Evolutionary conservation across 352 stramenopile species (phyloP).

Genomic region (Phytophthora brassicae): DNA sequence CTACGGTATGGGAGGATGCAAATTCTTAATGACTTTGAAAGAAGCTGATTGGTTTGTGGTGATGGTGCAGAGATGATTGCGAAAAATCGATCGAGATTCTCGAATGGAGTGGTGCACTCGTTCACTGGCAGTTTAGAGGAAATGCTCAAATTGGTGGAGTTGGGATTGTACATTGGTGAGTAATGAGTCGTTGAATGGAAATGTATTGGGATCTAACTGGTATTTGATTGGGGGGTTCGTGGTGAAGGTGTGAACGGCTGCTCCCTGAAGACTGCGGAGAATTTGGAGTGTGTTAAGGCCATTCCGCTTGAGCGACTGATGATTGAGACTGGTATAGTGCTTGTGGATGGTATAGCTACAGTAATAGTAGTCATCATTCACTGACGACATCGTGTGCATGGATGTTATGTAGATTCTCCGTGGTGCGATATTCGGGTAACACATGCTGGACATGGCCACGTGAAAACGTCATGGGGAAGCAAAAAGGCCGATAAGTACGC

Average conservation of each 20-base stretch:
- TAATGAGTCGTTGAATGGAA: not conserved
- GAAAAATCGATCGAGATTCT: slow-evolving; percentile 67
- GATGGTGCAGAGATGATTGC: slow-evolving; percentile 60
- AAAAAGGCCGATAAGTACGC: slow-evolving; percentile 96
- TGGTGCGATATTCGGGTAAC: slow-evolving; percentile 96
- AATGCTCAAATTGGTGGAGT: slow-evolving; percentile 87
- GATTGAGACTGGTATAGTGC: slow-evolving; percentile 88
- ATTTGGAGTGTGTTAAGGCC: slow-evolving; percentile 90
- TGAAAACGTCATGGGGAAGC: slow-evolving; percentile 88
- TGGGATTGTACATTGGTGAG: slow-evolving; percentile 95
- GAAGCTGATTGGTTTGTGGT: not conserved
- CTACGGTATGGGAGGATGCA: slow-evolving; percentile 43
- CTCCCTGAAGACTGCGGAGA: slow-evolving; percentile 95
- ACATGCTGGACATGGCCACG: slow-evolving; percentile 88
- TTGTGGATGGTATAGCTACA: no score
- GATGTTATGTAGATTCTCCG: slow-evolving; percentile 95
- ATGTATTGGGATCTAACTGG: not conserved
- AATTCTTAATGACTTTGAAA: no score
- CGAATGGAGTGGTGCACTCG: slow-evolving; percentile 94
- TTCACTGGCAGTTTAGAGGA: slow-evolving; percentile 95
- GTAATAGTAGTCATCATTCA: not conserved
- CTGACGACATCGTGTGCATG: slow-evolving; percentile 1
- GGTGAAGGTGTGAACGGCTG: slow-evolving; percentile 93
- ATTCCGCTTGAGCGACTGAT: slow-evolving; percentile 93
- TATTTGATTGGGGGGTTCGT: not conserved